phyloP scores from a whole-genome alignment of 2,329 filamentous ascomycete genomes.

The Verruconis gallopava region DNA sequence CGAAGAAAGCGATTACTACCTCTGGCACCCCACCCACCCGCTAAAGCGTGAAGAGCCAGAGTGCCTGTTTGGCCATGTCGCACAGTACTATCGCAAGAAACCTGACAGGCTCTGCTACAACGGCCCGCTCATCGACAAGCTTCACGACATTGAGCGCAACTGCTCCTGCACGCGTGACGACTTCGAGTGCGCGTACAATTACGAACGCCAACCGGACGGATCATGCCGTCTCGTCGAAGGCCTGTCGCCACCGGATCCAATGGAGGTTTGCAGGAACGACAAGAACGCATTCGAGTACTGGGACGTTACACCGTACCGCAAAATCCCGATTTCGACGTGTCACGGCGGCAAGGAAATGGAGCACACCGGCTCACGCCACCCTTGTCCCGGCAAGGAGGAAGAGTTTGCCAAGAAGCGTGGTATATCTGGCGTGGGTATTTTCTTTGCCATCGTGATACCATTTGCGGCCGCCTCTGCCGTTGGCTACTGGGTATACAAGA shows the following conservation, averaged over 20 bases:
- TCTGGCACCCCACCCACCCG: slow-evolving; percentile 84
- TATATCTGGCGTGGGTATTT: slow-evolving; percentile 59
- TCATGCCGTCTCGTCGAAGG: slow-evolving; percentile 68
- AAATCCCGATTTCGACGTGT: slow-evolving; percentile 83
- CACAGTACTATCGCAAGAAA: slow-evolving; percentile 85
- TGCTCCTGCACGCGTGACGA: slow-evolving; percentile 76
- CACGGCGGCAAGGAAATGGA: slow-evolving; percentile 62
- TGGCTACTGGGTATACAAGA: slow-evolving; percentile 75
- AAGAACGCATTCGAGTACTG: slow-evolving; percentile 65
- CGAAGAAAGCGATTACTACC: slow-evolving; percentile 56
- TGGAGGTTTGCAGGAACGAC: slow-evolving; percentile 45
- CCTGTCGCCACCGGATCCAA: slow-evolving; percentile 49
- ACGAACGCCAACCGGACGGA: slow-evolving; percentile 62
- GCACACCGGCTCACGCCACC: slow-evolving; percentile 44
- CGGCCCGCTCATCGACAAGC: slow-evolving; percentile 50
- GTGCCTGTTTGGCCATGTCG: slow-evolving; percentile 85
- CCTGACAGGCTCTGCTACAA: slow-evolving; percentile 70
- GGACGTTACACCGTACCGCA: slow-evolving; percentile 76
- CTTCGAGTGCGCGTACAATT: slow-evolving; percentile 97
- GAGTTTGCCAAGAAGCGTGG: slow-evolving; percentile 66
- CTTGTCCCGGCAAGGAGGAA: slow-evolving; percentile 69
- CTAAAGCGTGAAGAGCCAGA: slow-evolving; percentile 61
- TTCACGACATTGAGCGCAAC: slow-evolving; percentile 58
- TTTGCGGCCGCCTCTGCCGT: slow-evolving; percentile 55
- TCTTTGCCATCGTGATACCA: slow-evolving; percentile 73